These are phyloP conservation scores for Plasmodium knowlesi DNA, from an alignment of 169 alveolate species.

Conservation along the genomic window DNA sequence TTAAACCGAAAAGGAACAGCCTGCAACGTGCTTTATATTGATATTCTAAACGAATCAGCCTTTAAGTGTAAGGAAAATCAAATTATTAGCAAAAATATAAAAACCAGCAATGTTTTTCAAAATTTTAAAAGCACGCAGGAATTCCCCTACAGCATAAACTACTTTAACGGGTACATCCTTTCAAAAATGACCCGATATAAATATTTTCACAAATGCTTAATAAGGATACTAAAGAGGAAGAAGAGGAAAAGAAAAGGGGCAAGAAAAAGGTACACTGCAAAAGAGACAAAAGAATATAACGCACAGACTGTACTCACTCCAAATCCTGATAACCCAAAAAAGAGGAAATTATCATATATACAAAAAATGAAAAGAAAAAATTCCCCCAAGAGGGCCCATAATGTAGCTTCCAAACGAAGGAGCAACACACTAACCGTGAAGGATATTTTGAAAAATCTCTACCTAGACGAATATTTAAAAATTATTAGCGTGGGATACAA, in stretches of 20 bases:
- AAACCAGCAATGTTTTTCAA: slow-evolving; percentile 14
- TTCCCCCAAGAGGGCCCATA: neutral
- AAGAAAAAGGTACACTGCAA: neutral
- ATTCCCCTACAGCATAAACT: slow-evolving; percentile 27
- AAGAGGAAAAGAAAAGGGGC: slow-evolving; percentile 3
- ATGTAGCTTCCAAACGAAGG: neutral
- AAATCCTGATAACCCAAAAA: neutral
- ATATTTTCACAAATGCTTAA: slow-evolving; percentile 71
- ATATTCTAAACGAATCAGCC: slow-evolving; percentile 64
- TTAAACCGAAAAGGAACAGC: neutral
- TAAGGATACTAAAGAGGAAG: slow-evolving; percentile 34
- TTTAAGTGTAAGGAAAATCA: slow-evolving; percentile 33
- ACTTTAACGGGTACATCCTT: slow-evolving; percentile 48
- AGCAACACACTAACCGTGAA: slow-evolving; percentile 19
- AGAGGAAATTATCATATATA: slow-evolving; percentile 6
- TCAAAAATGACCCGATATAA: slow-evolving; percentile 72
- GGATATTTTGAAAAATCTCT: slow-evolving; percentile 53
- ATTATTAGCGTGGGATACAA: slow-evolving; percentile 49
- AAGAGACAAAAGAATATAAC: neutral
- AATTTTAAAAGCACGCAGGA: slow-evolving; percentile 58
- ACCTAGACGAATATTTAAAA: slow-evolving; percentile 60
- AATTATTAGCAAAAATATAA: slow-evolving; percentile 8
- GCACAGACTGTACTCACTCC: neutral
- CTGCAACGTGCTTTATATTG: slow-evolving; percentile 44
- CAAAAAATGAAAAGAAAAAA: neutral